Evolutionary conservation across 2,329 filamentous ascomycete species (phyloP), one percentile per base, ranked within the genome.

Genomic region (Raffaelea deltoideospora): DNA sequence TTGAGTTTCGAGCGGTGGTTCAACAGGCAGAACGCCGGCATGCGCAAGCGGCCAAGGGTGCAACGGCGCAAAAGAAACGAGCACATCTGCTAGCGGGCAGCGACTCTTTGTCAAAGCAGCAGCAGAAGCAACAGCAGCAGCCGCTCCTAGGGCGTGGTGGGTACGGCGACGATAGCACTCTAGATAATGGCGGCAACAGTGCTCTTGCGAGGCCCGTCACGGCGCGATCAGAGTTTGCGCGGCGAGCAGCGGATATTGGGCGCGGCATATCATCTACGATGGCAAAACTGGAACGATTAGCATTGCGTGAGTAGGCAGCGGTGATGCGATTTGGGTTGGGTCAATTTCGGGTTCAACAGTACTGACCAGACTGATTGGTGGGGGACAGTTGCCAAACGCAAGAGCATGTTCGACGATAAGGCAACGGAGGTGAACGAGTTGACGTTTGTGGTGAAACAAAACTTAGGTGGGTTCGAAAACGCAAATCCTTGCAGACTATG

Each of bases 391-490:
- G 90, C 90, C n/a, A 88, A 86, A 58, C 77, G 88, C 51, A 92
- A 94, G 60, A 94, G 90, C 10, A 76, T 98, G 31, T 98, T 98
- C 55, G 90, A 98, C 57, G 90, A 98, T 62, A 76, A 84, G 54
- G 86, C 90, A 0, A 83, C 95, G 38, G 90, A 98, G 60, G 95
- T 96, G 56, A 90, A 90, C 56, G 86, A 96, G 58, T 74, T 95
- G 55, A 95, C 87, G 8, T 95, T 87, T 52, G 82, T 95, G 52
- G 42, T 45, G 18, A 46, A 45, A 40, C 45, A 45, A 37, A 45
- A 43, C 15, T 15, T 45, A 18, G 40, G 40, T 45, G 28, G 5
- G 41, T 40, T 15, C n/a, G 7, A 28, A 14, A n/a, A 14, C n/a
- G 15, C 6, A 4, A 19, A 9, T 22, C 4, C 11, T 21, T 14